These are phyloP conservation scores for Amphibolis antarctica DNA, from an alignment of 106 monocot species.

Conservation along the genomic window DNA sequence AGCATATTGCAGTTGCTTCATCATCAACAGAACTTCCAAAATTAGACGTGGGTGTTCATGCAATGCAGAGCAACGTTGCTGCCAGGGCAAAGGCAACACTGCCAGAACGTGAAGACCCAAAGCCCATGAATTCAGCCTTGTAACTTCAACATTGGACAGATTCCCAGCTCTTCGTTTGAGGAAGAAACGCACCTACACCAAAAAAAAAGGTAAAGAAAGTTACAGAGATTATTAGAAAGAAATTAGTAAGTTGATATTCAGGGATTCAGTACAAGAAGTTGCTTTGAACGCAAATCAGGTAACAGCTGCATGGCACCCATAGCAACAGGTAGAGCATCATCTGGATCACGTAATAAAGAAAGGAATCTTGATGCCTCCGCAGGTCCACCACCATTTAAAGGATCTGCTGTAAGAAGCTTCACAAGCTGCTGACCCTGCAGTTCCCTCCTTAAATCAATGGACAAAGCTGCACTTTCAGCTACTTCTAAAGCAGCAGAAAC, in stretches of 20 bases:
- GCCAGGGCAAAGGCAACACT: constrained; percentile 70
- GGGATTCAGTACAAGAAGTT: constrained; percentile 51
- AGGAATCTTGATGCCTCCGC: constrained; percentile 90
- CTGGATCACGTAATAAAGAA: constrained; percentile 72
- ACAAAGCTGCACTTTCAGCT: constrained; percentile 75
- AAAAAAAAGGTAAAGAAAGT: not conserved
- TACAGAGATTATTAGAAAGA: not conserved
- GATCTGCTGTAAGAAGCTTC: constrained; percentile 79
- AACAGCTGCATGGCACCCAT: constrained; percentile 87
- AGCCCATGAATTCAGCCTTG: constrained; percentile 81
- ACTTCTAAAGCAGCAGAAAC: constrained; percentile 95
- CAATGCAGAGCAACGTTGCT: constrained; percentile 80
- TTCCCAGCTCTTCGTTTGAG: constrained; percentile 70
- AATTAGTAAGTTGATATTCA: not conserved
- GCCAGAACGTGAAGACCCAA: constrained; percentile 78
- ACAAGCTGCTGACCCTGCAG: constrained; percentile 89
- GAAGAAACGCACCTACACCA: constrained; percentile 78
- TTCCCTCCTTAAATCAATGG: constrained; percentile 77
- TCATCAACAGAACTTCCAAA: constrained; percentile 91
- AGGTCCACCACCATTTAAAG: constrained; percentile 92
- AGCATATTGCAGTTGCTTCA: constrained; percentile 92
- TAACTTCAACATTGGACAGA: constrained; percentile 52
- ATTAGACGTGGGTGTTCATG: constrained; percentile 94
- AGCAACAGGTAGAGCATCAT: constrained; percentile 92
- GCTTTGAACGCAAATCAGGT: constrained; percentile 87